phyloP scores from a whole-genome alignment of 2,329 filamentous ascomycete species.

The Hortaea werneckii region DNA sequence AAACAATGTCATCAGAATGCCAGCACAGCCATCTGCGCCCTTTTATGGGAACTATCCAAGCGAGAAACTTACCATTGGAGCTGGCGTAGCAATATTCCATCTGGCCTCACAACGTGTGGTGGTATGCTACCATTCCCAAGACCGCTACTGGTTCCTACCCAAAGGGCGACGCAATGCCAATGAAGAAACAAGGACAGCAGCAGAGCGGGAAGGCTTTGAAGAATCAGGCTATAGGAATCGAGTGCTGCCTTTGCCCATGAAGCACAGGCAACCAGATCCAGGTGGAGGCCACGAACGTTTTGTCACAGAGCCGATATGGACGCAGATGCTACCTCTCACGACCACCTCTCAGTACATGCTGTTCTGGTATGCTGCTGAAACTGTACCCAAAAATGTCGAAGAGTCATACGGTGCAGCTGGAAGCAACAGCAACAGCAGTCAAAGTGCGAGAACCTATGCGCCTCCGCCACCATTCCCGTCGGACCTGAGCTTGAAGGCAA shows the following conservation, averaged over 20 bases:
- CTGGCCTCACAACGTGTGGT: constrained; percentile 36
- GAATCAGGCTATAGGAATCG: constrained; percentile 43
- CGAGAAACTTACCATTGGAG: constrained; percentile 24
- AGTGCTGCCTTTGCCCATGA: constrained; percentile 35
- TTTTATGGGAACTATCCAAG: constrained; percentile 16
- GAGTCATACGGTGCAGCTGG: constrained; percentile 10
- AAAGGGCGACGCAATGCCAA: constrained; percentile 40
- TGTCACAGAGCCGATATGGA: constrained; percentile 37
- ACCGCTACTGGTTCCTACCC: constrained; percentile 39
- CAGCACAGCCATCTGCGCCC: constrained; percentile 11
- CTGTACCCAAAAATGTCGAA: constrained; percentile 26
- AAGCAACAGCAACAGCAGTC: constrained; percentile 6
- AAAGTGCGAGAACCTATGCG: constrained; percentile 6
- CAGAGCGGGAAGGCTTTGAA: constrained; percentile 41
- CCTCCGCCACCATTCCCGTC: constrained; percentile 29
- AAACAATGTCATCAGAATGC: constrained; percentile 3
- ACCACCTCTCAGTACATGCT: constrained; percentile 32
- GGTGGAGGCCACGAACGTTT: constrained; percentile 20
- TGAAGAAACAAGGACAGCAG: constrained; percentile 33
- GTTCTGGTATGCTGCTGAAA: constrained; percentile 40
- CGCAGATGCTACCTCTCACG: constrained; percentile 32
- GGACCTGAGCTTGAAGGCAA: constrained; percentile 27
- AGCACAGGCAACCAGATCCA: constrained; percentile 31
- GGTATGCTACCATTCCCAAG: constrained; percentile 34
- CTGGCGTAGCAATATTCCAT: constrained; percentile 43